These are phyloP conservation scores for Chenopodium album DNA, from an alignment of 148 eudicot species.

Conservation along the genomic window DNA sequence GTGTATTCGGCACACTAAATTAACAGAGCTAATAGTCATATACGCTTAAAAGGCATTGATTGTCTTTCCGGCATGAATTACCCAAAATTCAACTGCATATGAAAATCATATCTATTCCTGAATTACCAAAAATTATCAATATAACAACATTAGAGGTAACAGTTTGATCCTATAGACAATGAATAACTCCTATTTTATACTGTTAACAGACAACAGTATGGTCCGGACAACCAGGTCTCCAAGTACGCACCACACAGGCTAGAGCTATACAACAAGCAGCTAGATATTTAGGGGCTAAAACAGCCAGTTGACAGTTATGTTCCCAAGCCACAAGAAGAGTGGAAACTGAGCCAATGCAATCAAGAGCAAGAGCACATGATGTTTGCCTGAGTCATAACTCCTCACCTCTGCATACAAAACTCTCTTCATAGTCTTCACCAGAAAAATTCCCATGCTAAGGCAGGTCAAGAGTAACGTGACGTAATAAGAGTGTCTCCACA, in stretches of 20 bases:
- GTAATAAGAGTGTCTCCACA: slow-evolving; percentile 57
- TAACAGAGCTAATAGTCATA: not conserved
- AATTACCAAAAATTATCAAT: not conserved
- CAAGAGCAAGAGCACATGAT: slow-evolving; percentile 65
- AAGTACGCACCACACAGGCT: slow-evolving; percentile 4
- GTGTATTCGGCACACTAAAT: not conserved
- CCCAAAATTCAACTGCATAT: not conserved
- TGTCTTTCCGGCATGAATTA: not conserved
- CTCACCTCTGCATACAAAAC: slow-evolving; percentile 76
- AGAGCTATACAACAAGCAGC: slow-evolving; percentile 12
- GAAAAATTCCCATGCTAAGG: slow-evolving; percentile 74
- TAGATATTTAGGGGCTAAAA: slow-evolving; percentile 22
- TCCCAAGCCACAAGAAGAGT: slow-evolving; percentile 73
- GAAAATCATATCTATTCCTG: not conserved
- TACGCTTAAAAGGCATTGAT: not conserved
- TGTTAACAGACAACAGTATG: not conserved
- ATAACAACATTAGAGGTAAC: not conserved
- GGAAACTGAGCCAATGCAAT: slow-evolving; percentile 81
- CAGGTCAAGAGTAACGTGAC: slow-evolving; percentile 65
- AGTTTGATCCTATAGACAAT: slow-evolving; percentile 1
- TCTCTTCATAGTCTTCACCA: slow-evolving; percentile 83
- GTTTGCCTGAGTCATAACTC: slow-evolving; percentile 64
- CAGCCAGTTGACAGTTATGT: slow-evolving; percentile 68
- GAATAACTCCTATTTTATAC: not conserved
- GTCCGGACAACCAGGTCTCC: not conserved